Conservation (phyloP, 2,329 filamentous ascomycete species). For the Neoarthrinium moseri region DNA sequence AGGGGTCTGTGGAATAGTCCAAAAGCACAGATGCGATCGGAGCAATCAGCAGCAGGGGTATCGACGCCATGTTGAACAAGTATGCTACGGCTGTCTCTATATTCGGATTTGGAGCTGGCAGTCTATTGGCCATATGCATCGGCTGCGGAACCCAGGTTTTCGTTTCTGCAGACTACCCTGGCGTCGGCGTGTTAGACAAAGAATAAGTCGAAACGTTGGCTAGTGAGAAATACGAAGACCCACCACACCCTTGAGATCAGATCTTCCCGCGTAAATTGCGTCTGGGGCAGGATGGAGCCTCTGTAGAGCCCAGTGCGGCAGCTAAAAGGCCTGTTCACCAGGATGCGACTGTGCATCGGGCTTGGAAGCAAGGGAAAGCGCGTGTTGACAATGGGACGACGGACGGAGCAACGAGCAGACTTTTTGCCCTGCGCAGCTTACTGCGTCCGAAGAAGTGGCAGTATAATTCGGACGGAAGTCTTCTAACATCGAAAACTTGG, state of each 20-base stretch:
- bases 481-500: too few relatives aligned
- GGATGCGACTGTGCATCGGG: too few relatives aligned
- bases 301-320: slow-evolving; percentile 2
- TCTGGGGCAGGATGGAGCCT: not conserved
- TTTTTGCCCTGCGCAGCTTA: too few relatives aligned
- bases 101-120: not conserved
- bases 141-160: not conserved
- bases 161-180: slow-evolving; percentile 4
- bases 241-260: slow-evolving; percentile 1
- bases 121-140: not conserved
- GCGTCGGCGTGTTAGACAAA: slow-evolving; percentile 3
- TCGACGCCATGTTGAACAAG: not conserved
- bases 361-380: too few relatives aligned
- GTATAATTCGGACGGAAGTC: too few relatives aligned
- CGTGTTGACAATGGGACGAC: slow-evolving; percentile 1
- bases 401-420: too few relatives aligned
- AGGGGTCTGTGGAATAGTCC: slow-evolving; percentile 2
- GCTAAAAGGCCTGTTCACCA: not conserved
- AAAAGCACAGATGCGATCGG: slow-evolving; percentile 2
- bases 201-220: slow-evolving; percentile 4
- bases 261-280: not conserved
- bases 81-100: slow-evolving; percentile 2
- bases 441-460: too few relatives aligned
- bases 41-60: not conserved
- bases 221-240: slow-evolving; percentile 5